Base-by-base conservation (phyloP, 2,329 filamentous ascomycete species). In the Apiospora malaysiana region DNA sequence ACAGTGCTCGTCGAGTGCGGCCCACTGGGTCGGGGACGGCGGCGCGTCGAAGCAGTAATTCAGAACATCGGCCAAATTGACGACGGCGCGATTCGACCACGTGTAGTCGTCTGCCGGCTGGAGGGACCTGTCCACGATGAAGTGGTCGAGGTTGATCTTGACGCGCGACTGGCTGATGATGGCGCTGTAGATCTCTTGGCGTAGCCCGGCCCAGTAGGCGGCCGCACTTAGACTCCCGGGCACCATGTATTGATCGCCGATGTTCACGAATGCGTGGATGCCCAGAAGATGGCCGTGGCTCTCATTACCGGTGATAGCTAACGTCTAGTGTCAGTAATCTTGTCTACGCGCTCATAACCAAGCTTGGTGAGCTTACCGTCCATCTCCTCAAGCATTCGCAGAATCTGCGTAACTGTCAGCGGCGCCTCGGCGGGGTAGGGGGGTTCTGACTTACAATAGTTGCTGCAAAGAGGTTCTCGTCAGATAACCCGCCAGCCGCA, bases 21-120 rank as follows among this genome's bases (percentile, higher is more conserved):
- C 79, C 81, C 87, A 89, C 25, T 78, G 76, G 72, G 71, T 72
- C 59, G 68, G 78, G 72, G 71, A 80, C 73, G 75, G 77, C 73
- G 79, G 77, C 21, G 75, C 77, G 21, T 83, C 80, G 1, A 91
- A 91, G 76, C 90, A 92, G 74, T 86, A 90, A 72, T 90, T 88
- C 21, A 92, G 79, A 0, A 91, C 87, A 72, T 91, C 88, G n/a
- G 89, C 89, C 69, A 89, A 89, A 74, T 90, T 87, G 3, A 89
- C 84, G 0, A 92, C 85, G 21, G 89, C 87, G 21, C 89, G 84
- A 76, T 91, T 90, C 1, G 89, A 86, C 88, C 88, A 90, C 0
- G 82, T 83, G 71, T 85, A 85, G 72, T 90, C 88, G 59, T 85
- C 84, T 0, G 83, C 82, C 0, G 82, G 79, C 1, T 82, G 79